A percentile compares a stretch with the other conserved stretches of the same genome.
These are phyloP conservation scores for Pyracantha coccinea DNA, from an alignment of 331 rosid genomes.

Conservation along the genomic window DNA sequence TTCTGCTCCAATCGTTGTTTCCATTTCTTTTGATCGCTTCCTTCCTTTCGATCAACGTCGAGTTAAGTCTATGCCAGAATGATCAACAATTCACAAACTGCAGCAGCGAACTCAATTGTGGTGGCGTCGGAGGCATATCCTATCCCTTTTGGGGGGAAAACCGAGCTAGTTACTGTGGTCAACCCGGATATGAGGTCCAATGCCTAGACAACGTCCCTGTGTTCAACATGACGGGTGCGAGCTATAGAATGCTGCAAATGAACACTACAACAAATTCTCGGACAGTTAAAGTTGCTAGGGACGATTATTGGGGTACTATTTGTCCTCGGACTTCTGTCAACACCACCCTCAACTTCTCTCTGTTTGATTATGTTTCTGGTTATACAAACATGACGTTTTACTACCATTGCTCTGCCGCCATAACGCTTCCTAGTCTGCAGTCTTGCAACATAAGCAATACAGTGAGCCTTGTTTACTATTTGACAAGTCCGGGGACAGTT, in stretches of 20 bases:
- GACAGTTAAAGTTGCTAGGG: conserved; percentile 34
- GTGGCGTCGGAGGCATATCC: not conserved
- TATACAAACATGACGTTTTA: not conserved
- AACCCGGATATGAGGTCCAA: conserved; percentile 5
- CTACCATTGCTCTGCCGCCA: not conserved
- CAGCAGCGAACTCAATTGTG: conserved; percentile 13
- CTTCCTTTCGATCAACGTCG: not conserved
- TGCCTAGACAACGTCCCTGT: not conserved
- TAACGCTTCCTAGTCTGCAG: fast-evolving
- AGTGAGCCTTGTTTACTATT: not conserved
- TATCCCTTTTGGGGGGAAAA: conserved; percentile 59
- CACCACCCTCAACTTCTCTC: not conserved
- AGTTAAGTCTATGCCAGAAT: not conserved
- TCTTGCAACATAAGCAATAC: not conserved
- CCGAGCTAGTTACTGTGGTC: conserved; percentile 37
- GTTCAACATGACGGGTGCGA: not conserved
- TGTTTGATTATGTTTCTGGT: not conserved
- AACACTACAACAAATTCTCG: not conserved
- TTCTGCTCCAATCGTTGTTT: not conserved
- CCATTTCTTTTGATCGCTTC: not conserved
- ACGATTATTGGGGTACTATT: conserved; percentile 4
- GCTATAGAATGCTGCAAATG: conserved; percentile 20
- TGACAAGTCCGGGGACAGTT: fast-evolving
- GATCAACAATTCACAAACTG: conserved; percentile 18
- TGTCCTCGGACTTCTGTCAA: conserved; percentile 10